phyloP scores from a whole-genome alignment of 2,329 filamentous ascomycete genomes.

The Colletotrichum plurivorum region DNA sequence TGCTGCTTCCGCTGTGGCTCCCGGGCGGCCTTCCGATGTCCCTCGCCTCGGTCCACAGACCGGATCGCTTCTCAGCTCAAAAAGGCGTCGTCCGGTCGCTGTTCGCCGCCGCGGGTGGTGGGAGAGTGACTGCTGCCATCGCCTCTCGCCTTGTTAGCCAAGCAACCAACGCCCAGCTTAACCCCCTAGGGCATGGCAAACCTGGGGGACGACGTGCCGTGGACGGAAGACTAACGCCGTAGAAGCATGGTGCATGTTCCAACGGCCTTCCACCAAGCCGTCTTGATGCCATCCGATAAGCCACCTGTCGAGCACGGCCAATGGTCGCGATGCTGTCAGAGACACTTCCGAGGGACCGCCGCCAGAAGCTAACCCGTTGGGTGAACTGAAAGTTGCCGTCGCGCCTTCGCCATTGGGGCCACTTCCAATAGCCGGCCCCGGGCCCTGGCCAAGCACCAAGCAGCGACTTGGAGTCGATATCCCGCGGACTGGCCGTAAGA shows the following conservation, averaged over 20 bases:
- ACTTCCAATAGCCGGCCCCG: conserved; percentile 22
- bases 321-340: conserved; percentile 35
- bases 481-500: conserved; percentile 35
- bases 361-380: conserved; percentile 28
- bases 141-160: conserved; percentile 25
- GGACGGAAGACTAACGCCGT: conserved; percentile 30
- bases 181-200: conserved; percentile 11
- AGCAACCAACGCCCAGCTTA: conserved; percentile 35
- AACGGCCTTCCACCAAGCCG: conserved; percentile 39
- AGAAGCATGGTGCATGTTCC: conserved; percentile 41
- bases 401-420: conserved; percentile 18
- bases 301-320: conserved; percentile 28
- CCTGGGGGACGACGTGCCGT: conserved; percentile 30
- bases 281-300: conserved; percentile 38
- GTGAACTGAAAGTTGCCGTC: conserved; percentile 5
- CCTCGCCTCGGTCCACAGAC: conserved; percentile 6
- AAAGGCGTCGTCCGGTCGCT: background rate
- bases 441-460: conserved; percentile 9
- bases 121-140: background rate
- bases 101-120: conserved; percentile 5
- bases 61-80: conserved; percentile 13
- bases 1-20: background rate
- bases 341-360: conserved; percentile 25
- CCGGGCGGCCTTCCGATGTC: conserved; percentile 22
- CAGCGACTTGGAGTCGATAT: conserved; percentile 15